Percentiles rank a stretch among this genome's conserved stretches.
Conservation (phyloP, 441 rosid species). For the Syzygium malaccense region DNA sequence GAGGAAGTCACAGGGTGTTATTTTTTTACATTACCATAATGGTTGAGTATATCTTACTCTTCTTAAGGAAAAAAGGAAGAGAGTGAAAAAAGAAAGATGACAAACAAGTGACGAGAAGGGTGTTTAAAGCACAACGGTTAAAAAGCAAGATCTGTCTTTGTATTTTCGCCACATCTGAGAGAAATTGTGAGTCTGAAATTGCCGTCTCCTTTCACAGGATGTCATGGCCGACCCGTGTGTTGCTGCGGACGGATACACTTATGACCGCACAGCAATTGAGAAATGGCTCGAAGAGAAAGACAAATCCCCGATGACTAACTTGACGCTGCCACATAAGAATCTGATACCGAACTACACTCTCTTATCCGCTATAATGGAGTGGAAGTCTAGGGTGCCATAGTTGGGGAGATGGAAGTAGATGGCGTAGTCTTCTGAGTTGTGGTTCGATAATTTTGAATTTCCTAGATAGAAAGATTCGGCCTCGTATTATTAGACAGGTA, state of each 20-base stretch:
- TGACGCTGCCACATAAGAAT: conserved; percentile 45
- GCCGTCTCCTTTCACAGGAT: conserved; percentile 37
- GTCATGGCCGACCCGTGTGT: conserved; percentile 85
- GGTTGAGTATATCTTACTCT: background rate
- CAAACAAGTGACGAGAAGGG: background rate
- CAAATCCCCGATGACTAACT: conserved; percentile 66
- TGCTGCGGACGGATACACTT: conserved; percentile 90
- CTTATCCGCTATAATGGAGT: conserved; percentile 60
- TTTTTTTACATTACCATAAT: background rate
- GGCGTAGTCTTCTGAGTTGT: background rate
- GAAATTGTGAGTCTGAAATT: background rate
- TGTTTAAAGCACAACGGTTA: background rate
- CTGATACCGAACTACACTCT: conserved; percentile 73
- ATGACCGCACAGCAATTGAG: conserved; percentile 65
- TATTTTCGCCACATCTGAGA: background rate
- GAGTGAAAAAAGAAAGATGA: background rate
- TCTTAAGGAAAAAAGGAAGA: background rate
- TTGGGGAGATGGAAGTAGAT: background rate
- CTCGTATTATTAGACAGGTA: background rate
- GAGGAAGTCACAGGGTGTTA: background rate
- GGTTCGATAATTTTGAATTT: background rate
- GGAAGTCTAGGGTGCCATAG: conserved; percentile 40
- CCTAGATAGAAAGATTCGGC: background rate
- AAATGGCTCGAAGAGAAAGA: conserved; percentile 57
- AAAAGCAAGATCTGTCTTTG: background rate